Evolutionary conservation across 2,329 filamentous ascomycete species (phyloP), one percentile per base, ranked within the genome.

Genomic region (Ceratocystis destructans): DNA sequence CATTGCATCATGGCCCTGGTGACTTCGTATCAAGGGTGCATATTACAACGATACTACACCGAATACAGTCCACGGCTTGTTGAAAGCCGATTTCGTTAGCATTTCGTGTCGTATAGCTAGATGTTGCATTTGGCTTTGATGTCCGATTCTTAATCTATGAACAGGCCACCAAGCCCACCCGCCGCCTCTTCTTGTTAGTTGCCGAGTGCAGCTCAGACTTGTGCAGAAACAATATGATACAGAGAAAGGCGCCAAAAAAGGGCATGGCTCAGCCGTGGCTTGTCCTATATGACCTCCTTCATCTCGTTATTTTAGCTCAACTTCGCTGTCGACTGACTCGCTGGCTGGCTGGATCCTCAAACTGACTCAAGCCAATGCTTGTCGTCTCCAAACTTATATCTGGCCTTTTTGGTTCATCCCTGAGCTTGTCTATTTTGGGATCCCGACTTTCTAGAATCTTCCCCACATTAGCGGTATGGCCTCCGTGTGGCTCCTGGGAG

Each of bases 391-490:
- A 64, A 64, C 50, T 37, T 64, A 64, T 66, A 66, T 66, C 61
- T 66, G 65, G 53, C 65, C 65, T 66, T 12, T 66, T 64, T 50
- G 37, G 17, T 2, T 7, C 6, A 64, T 46, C 61, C 61, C 62
- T 55, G 61, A 50, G 33, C 17, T 15, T 48, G 59, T 50, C 65
- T 66, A 66, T 64, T 66, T 66, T 61, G 17, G 55, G 61, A 66
- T 45, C 7, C 22, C 5, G 44, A n/a, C 25, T 46, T 66, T 66
- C 65, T 66, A 57, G 65, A 66, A 66, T 59, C 65, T 66, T 66
- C 65, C 61, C 46, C 46, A 37, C 45, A 64, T 33, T 46, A 10
- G 41, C 59, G 55, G 28, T 59, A 33, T 59, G 55, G 3, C 31
- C 28, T 37, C 55, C n/a, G 31, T 37, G 25, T 59, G 55, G 28